Base-by-base conservation (phyloP, 768 basidiomycete genomes). In the Leccinum imitatum region DNA sequence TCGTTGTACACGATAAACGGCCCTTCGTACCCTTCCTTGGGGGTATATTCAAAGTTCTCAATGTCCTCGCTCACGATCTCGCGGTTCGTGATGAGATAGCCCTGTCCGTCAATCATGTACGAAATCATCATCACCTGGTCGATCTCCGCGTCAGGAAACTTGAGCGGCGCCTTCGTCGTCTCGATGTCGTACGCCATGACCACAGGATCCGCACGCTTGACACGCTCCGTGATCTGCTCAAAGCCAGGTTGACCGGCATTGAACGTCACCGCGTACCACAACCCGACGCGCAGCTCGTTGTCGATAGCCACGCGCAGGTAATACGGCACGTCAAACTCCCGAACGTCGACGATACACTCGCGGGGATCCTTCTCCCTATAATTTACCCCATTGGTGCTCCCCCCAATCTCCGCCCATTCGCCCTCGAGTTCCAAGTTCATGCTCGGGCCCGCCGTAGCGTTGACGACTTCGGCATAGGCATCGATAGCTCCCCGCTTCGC, bases 41-140 rank as follows among this genome's bases (percentile, higher is more conserved):
- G 97, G 0, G 97, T 98, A 71, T 98, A 98, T 72, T 98, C 97
- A 68, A 99, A 98, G 72, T 99, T 91, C 47, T 97, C 95, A 62
- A 99, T 98, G 69, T 98, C 93, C 70, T 98, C 95, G 61, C 90
- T 87, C 59, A 98, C 93, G 54, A 98, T 98, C 65, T 99, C 97
- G 47, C 97, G 84, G 68, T 98, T 98, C 21, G 94, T 97, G 74
- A 99, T 98, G 62, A 99, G 84, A 71, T 91, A 99, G 0, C 97
- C 97, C 73, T 95, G 93, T 0, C 95, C 96, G 71, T 99, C 97
- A 17, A 99, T 80, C 95, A 99, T 98, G 76, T 98, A 99, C 48
- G 97, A 99, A 63, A 99, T 98, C 97, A 99, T 99, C 96, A 99
- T 99, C 67, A 99, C 94, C 72, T 98, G 95, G 78, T 98, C 97